These are phyloP conservation scores for Cryomyces minteri DNA, from an alignment of 495 filamentous ascomycete genomes.

Conservation along the genomic window DNA sequence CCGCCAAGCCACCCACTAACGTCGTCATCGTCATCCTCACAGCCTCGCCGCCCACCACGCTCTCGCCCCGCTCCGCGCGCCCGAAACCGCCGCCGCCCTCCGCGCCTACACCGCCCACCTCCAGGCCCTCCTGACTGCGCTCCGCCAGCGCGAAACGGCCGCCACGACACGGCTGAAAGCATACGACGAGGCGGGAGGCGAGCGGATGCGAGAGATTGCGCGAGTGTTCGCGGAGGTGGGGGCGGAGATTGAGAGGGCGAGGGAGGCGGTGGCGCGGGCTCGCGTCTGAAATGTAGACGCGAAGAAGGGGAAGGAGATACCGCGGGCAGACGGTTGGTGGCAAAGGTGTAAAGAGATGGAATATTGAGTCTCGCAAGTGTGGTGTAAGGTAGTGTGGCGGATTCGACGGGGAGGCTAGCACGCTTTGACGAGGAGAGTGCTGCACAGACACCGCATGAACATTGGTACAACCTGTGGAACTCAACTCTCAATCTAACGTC, in stretches of 20 bases:
- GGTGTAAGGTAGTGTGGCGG: no score
- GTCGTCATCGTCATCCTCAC: background rate
- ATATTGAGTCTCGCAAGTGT: no score
- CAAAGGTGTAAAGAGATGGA: no score
- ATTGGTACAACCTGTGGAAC: no score
- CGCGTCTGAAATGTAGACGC: no score
- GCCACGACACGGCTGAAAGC: conserved; percentile 11
- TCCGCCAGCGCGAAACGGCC: conserved; percentile 8
- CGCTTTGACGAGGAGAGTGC: no score
- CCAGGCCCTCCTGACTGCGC: conserved; percentile 1
- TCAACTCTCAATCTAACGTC: no score
- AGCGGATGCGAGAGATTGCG: conserved; percentile 16
- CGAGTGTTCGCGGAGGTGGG: conserved; percentile 12
- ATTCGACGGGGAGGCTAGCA: no score
- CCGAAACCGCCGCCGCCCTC: conserved; percentile 33
- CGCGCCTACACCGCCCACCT: conserved; percentile 35
- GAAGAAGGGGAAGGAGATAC: no score
- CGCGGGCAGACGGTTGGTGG: no score
- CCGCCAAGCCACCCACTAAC: background rate
- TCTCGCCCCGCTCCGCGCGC: conserved; percentile 26
- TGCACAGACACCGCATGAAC: no score
- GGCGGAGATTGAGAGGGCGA: conserved; percentile 14
- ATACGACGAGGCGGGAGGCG: conserved; percentile 12
- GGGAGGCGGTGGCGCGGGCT: conserved; percentile 2
- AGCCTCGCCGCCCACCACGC: conserved; percentile 4